Evolutionary conservation across 257 asterid genomes (phyloP), one percentile per base, ranked within the genome.

Genomic region (Solanum commersonii): DNA sequence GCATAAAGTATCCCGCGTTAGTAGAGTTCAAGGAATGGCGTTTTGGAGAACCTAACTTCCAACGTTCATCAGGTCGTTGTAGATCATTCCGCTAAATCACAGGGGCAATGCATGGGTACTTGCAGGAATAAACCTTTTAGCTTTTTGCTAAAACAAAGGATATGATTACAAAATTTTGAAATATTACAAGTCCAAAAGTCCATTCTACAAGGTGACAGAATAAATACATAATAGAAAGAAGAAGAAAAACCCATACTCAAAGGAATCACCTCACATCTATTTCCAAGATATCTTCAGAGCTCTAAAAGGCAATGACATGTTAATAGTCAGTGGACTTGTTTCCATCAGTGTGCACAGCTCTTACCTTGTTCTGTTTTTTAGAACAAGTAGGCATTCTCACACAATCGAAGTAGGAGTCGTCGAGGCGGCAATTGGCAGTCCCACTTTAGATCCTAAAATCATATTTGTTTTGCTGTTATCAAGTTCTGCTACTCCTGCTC

Each of bases 401-500:
- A 49, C 44, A 82, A 31, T 49, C 86, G 31, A 82, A 82, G 86
- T 18, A 29, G 86, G 70, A 82, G 31, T 18, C 60, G 44, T 18
- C 60, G 31, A 77, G 59, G 71, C 42, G 18, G 68, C 85, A 29
- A 81, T 81, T 46, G 70, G 70, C 68, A 81, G 70, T 44, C 25
- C 70, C 25, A 29, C 14, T 46, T 46, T 46, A 46, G 29, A 81
- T 81, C 42, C 85, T 81, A 81, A 46, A 42, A 29, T 56, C 44
- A 49, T 81, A 81, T 81, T 31, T 13, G 59, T 81, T 74, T 81
- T 18, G 34, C 70, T 49, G 71, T 49, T 49, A 49, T 82, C 70
- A 27, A 31, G 29, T 25, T 49, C 85, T 18, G 27, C 68, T 81
- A 81, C 27, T 81, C 86, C 84, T 96, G 97, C 91, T 96, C 98